These are phyloP conservation scores for Protostelium mycophagum DNA, from an alignment of 78 protist species.

Conservation along the genomic window DNA sequence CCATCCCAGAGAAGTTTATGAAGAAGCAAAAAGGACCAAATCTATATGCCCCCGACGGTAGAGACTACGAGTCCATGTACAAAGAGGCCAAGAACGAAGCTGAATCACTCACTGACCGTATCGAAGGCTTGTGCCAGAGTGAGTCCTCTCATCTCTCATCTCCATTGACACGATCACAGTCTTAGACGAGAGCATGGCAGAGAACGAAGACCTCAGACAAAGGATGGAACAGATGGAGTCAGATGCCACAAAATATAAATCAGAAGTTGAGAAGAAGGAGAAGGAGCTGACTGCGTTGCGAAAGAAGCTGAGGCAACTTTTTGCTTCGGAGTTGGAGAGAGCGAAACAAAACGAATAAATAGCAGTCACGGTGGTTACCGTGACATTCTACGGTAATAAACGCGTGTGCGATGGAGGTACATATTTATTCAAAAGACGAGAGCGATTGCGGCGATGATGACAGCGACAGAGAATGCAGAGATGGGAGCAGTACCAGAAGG, in stretches of 20 bases:
- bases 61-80: not conserved
- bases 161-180: not conserved
- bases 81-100: not conserved
- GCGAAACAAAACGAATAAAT: no score
- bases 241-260: not conserved
- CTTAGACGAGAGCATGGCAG: not conserved
- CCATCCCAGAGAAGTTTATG: not conserved
- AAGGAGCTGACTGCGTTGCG: not conserved
- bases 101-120: not conserved
- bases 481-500: no score
- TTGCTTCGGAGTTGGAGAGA: not conserved
- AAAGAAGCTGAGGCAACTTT: not conserved
- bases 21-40: not conserved
- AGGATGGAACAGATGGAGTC: not conserved
- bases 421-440: no score
- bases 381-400: no score
- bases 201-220: not conserved
- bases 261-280: not conserved
- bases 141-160: not conserved
- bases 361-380: no score
- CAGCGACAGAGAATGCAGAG: no score
- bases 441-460: no score
- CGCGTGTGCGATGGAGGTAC: no score
- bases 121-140: not conserved
- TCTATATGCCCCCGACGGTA: not conserved